phyloP scores from a whole-genome alignment of 106 monocot species.

The Amphibolis antarctica region DNA sequence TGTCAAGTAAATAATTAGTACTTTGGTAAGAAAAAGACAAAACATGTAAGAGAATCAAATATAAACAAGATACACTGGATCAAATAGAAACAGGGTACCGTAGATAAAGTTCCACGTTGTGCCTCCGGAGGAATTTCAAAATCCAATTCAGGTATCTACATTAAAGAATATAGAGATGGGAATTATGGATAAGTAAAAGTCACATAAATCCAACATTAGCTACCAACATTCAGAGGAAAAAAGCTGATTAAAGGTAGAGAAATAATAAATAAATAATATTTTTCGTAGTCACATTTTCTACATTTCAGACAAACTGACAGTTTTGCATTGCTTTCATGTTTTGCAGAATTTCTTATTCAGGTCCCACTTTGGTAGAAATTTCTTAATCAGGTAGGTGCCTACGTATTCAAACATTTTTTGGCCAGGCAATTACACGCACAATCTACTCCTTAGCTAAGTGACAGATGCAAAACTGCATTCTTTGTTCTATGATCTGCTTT shows the following conservation, averaged over 20 bases:
- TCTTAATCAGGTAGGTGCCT: too few species aligned
- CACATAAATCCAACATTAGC: background rate
- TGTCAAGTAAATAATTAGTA: background rate
- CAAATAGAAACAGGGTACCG: slow-evolving; percentile 25
- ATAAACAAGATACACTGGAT: slow-evolving; percentile 23
- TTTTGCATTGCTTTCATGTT: too few species aligned
- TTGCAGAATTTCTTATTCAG: too few species aligned
- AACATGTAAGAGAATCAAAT: background rate
- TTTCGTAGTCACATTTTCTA: too few species aligned
- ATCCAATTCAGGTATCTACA: slow-evolving; percentile 92
- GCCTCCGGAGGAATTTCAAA: slow-evolving; percentile 98
- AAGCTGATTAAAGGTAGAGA: background rate
- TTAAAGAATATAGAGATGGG: background rate
- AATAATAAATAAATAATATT: too few species aligned
- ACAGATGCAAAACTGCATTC: too few species aligned
- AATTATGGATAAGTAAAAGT: background rate
- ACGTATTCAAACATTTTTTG: too few species aligned
- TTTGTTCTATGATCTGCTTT: too few species aligned
- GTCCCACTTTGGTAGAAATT: too few species aligned
- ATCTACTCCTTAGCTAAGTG: too few species aligned
- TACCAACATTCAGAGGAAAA: background rate
- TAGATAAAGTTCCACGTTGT: slow-evolving; percentile 88
- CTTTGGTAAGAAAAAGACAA: background rate
- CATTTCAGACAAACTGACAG: too few species aligned
- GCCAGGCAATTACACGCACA: too few species aligned